Conservation (phyloP, 129 eudicot genomes). For the Heracleum sosnowskyi region DNA sequence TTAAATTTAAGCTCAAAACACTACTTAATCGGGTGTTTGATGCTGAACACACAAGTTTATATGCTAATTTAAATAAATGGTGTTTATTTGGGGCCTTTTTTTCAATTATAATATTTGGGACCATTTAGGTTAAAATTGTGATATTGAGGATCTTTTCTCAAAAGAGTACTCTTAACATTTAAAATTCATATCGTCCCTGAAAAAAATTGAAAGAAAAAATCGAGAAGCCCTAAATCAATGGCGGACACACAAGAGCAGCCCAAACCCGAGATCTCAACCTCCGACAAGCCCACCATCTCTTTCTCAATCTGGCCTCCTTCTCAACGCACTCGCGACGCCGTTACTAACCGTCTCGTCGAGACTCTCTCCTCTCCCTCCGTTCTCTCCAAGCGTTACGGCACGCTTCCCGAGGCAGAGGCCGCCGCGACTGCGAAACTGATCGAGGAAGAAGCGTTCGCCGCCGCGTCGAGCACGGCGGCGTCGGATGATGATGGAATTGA, state of each 20-base stretch:
- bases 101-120: too few relatives aligned
- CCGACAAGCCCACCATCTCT: conserved; percentile 28
- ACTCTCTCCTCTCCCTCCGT: conserved; percentile 67
- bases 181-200: background rate
- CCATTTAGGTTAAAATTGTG: too few relatives aligned
- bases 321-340: conserved; percentile 88
- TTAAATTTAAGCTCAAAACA: too few relatives aligned
- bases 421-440: conserved; percentile 35
- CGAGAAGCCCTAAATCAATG: conserved; percentile 16
- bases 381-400: conserved; percentile 78
- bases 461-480: conserved; percentile 27
- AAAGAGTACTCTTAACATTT: too few relatives aligned
- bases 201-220: background rate
- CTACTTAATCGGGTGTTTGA: too few relatives aligned
- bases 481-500: conserved; percentile 69
- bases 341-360: conserved; percentile 66
- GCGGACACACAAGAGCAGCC: conserved; percentile 13
- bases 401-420: conserved; percentile 56
- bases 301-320: conserved; percentile 96
- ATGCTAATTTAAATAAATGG: too few relatives aligned
- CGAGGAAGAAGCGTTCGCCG: conserved; percentile 58
- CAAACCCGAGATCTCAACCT: conserved; percentile 6
- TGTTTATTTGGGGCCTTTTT: too few relatives aligned
- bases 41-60: too few relatives aligned
- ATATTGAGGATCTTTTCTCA: too few relatives aligned